These are phyloP conservation scores for Silene coronaria DNA, from an alignment of 179 eudicot genomes.

Conservation along the genomic window DNA sequence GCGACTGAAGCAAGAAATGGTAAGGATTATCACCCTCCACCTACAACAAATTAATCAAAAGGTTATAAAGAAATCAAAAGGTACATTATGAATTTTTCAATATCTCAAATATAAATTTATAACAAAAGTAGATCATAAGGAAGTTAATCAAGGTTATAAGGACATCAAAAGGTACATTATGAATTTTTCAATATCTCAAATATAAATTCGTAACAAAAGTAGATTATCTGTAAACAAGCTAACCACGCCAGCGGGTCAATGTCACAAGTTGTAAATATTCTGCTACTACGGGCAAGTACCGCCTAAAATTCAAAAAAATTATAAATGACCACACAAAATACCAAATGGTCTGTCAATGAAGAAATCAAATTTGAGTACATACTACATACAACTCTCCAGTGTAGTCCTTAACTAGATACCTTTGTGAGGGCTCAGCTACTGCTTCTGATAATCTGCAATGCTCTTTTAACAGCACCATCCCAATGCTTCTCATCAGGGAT, in stretches of 20 bases:
- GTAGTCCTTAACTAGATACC: conserved; percentile 33
- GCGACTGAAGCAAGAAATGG: conserved; percentile 93
- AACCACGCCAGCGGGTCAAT: conserved; percentile 83
- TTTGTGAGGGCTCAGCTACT: conserved; percentile 59
- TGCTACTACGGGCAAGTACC: conserved; percentile 96
- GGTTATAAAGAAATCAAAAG: neutral
- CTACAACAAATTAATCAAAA: conserved; percentile 33
- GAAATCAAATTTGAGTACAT: neutral
- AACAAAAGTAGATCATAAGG: conserved; percentile 7
- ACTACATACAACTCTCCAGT: neutral
- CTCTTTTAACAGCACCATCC: conserved; percentile 62
- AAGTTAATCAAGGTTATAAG: neutral
- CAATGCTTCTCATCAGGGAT: conserved; percentile 59
- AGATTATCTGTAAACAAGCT: conserved; percentile 65
- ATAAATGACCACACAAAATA: neutral
- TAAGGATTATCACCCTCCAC: conserved; percentile 72
- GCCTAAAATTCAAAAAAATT: conserved; percentile 39
- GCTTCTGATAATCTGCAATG: conserved; percentile 58
- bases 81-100: neutral
- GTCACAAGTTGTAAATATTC: conserved; percentile 53
- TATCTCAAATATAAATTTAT: neutral
- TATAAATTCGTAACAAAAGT: neutral
- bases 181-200: neutral
- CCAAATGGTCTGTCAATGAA: neutral
- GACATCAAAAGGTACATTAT: neutral